Conservation (phyloP, 768 basidiomycete species). For the Pleurotus sapidus region DNA sequence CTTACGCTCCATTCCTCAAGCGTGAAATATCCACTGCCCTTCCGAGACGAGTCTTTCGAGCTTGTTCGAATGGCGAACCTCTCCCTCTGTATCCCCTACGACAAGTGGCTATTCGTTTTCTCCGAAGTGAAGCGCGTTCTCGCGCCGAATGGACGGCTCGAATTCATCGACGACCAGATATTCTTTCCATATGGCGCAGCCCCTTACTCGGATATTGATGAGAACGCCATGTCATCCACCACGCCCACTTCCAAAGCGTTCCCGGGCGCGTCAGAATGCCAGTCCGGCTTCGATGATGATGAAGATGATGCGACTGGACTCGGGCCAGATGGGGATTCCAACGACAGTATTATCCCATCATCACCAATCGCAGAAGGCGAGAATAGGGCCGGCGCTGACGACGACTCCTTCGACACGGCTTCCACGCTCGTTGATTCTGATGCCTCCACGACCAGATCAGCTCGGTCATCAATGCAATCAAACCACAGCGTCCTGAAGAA, state of each 20-base stretch:
- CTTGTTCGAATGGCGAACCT: conserved; percentile 73
- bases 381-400: conserved; percentile 16
- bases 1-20: conserved; percentile 29
- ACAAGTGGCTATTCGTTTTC: conserved; percentile 58
- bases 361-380: conserved; percentile 15
- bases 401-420: conserved; percentile 19
- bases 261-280: not conserved
- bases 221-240: conserved; percentile 19
- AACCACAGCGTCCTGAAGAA: conserved; percentile 2
- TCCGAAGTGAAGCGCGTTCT: conserved; percentile 63
- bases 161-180: conserved; percentile 73
- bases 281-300: conserved; percentile 15
- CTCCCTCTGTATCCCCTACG: conserved; percentile 55
- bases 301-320: conserved; percentile 11
- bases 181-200: conserved; percentile 54
- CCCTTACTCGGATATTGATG: conserved; percentile 7
- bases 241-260: conserved; percentile 18
- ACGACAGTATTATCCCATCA: not conserved
- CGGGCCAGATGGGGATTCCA: not conserved
- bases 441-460: not conserved
- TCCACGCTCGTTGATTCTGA: conserved; percentile 21
- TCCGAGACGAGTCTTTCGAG: conserved; percentile 62
- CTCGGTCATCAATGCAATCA: conserved; percentile 4
- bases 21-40: conserved; percentile 56
- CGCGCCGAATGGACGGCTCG: conserved; percentile 57